These are phyloP conservation scores for Triticum turgidum DNA, from an alignment of 176 grass and related monocot species.

Conservation along the genomic window DNA sequence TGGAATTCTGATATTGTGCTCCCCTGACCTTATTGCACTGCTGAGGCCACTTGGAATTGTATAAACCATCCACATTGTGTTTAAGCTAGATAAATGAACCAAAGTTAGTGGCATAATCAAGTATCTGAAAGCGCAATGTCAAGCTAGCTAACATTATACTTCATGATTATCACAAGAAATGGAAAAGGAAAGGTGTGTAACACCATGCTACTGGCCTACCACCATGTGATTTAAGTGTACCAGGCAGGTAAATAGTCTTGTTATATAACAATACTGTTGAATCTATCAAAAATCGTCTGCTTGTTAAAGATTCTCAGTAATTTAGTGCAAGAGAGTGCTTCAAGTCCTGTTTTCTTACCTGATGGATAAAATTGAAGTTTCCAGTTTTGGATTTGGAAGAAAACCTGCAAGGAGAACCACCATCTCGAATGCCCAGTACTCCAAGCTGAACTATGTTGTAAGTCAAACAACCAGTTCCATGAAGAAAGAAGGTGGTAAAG, in stretches of 20 bases:
- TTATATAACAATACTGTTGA: background rate
- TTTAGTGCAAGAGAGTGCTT: background rate
- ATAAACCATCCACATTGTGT: slow-evolving; percentile 98
- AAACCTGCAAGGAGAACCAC: slow-evolving; percentile 89
- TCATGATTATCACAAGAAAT: background rate
- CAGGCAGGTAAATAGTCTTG: background rate
- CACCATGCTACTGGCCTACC: background rate
- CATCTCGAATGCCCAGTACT: slow-evolving; percentile 98
- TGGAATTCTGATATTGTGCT: background rate
- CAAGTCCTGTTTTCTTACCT: slow-evolving; percentile 45
- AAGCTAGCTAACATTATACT: background rate
- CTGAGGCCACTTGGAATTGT: slow-evolving; percentile 94
- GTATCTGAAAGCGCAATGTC: background rate
- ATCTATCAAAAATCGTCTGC: background rate
- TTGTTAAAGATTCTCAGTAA: background rate
- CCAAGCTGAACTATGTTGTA: slow-evolving; percentile 54
- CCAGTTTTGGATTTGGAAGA: slow-evolving; percentile 87
- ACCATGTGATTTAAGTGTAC: background rate
- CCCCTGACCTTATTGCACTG: slow-evolving; percentile 65
- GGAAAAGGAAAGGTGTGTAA: background rate
- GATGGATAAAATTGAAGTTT: slow-evolving; percentile 91
- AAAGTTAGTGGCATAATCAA: slow-evolving; percentile 9
- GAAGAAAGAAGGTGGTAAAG: slow-evolving; percentile 16
- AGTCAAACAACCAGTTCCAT: slow-evolving; percentile 25
- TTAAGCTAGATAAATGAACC: slow-evolving; percentile 54